Conservation (phyloP, 2,329 filamentous ascomycete genomes). For the Rhynchosporium secalis region DNA sequence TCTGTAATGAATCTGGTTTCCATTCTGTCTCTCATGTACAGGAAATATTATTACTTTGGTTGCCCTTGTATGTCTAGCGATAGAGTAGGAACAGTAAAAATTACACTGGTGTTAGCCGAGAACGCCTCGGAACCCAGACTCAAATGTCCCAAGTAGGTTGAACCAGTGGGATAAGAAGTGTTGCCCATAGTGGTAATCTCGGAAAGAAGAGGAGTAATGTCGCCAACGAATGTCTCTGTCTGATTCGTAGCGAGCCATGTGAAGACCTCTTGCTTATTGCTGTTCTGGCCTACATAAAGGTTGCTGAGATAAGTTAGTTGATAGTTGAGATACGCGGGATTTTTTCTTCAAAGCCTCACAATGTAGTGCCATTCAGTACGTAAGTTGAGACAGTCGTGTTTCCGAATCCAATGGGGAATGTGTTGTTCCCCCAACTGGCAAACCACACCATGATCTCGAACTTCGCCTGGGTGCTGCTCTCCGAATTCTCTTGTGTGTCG, state of each 20-base stretch:
- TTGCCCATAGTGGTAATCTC: no score
- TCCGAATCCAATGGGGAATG: neutral
- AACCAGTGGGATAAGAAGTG: no score
- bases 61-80: no score
- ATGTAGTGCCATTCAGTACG: neutral
- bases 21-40: no score
- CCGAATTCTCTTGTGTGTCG: no score
- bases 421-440: neutral
- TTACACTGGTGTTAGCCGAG: no score
- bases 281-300: neutral
- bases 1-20: no score
- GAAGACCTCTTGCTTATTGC: neutral
- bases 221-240: neutral
- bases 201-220: neutral
- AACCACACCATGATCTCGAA: neutral
- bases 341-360: neutral
- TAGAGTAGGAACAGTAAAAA: no score
- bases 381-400: neutral
- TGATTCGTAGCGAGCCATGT: neutral
- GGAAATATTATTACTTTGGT: no score
- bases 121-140: no score
- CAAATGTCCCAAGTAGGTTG: no score
- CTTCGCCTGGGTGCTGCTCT: no score
- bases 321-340: neutral
- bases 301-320: neutral